Evolutionary conservation across 148 eudicot species (phyloP).

Genomic region (Nepenthes mirabilis): DNA sequence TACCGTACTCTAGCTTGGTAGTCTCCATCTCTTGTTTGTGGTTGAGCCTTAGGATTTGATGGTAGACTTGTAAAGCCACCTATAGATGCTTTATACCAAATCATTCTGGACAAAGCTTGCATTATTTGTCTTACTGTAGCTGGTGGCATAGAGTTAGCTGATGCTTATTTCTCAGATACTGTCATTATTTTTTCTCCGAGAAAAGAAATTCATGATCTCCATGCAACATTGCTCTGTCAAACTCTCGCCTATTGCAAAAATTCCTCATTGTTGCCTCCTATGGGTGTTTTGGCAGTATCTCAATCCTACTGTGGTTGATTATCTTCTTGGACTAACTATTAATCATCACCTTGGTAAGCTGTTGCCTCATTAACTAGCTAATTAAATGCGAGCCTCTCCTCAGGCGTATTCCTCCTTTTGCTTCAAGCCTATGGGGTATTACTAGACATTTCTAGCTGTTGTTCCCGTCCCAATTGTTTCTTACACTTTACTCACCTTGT

Average conservation of each 20-base stretch:
- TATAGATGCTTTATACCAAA: neutral
- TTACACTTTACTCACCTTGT: no score
- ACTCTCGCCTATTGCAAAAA: neutral
- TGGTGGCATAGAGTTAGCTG: neutral
- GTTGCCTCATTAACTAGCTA: no score
- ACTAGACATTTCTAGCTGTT: no score
- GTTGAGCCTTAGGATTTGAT: constrained; percentile 3
- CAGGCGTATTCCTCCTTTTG: no score
- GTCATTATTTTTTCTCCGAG: neutral
- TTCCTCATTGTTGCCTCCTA: neutral
- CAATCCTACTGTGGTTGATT: neutral
- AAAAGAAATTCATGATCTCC: neutral
- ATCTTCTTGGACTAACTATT: no score
- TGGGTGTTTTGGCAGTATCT: neutral
- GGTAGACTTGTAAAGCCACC: neutral
- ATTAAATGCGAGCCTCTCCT: no score
- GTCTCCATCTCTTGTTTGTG: neutral
- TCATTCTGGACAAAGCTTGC: neutral
- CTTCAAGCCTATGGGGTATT: no score
- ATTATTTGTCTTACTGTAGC: neutral
- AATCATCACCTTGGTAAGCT: no score
- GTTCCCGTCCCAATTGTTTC: no score
- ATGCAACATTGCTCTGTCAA: neutral
- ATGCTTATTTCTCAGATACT: neutral
- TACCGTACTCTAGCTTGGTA: constrained; percentile 5